phyloP scores from a whole-genome alignment of 2,329 filamentous ascomycete species.

The Aspergillus tanneri region DNA sequence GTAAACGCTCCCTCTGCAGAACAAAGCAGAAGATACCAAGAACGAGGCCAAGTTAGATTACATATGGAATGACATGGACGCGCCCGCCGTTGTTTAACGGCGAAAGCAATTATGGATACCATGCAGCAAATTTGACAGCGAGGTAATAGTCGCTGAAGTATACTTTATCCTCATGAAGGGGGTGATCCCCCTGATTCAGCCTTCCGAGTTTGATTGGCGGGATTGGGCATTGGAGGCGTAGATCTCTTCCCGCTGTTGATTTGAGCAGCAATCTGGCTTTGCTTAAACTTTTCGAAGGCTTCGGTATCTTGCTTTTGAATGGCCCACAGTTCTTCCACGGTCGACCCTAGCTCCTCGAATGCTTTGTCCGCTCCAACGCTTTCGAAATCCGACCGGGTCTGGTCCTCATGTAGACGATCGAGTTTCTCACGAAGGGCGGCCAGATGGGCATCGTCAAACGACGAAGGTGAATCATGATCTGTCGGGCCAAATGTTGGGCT shows the following conservation, averaged over 20 bases:
- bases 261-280: conserved; percentile 49
- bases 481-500: conserved; percentile 46
- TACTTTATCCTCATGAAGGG: conserved; percentile 4
- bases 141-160: conserved; percentile 7
- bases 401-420: conserved; percentile 44
- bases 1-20: background rate
- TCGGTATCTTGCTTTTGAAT: conserved; percentile 45
- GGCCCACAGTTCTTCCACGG: conserved; percentile 46
- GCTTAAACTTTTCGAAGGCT: conserved; percentile 45
- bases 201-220: conserved; percentile 4
- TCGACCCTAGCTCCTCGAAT: conserved; percentile 45
- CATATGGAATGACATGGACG: background rate
- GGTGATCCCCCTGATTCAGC: background rate
- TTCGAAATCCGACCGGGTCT: conserved; percentile 42
- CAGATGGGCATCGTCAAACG: conserved; percentile 45
- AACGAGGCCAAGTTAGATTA: background rate
- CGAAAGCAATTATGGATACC: background rate
- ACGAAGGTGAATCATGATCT: conserved; percentile 34
- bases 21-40: background rate
- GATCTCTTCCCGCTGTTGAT: conserved; percentile 42
- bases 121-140: background rate
- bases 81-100: background rate
- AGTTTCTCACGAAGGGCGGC: conserved; percentile 45
- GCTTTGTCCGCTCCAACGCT: conserved; percentile 41
- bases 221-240: conserved; percentile 13